Percentiles rank a stretch among this genome's conserved stretches.
phyloP scores from a whole-genome alignment of 768 basidiomycete genomes.

The Punctularia strigosozonata region DNA sequence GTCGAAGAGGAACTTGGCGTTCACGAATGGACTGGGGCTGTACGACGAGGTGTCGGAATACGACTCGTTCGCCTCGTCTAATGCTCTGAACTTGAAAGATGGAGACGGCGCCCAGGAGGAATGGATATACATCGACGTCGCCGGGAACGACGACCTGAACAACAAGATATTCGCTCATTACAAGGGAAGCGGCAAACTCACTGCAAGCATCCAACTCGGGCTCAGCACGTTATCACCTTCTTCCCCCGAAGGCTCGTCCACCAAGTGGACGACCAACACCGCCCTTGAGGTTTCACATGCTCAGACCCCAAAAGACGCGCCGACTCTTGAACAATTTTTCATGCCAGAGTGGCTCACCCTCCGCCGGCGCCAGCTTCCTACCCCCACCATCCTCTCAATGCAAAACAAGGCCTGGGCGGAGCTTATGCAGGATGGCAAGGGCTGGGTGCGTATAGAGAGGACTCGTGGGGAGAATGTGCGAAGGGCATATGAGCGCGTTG shows the following conservation, averaged over 20 bases:
- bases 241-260: constrained; percentile 17
- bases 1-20: constrained; percentile 39
- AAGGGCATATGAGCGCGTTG: constrained; percentile 34
- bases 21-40: constrained; percentile 40
- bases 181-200: constrained; percentile 25
- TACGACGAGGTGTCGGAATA: constrained; percentile 51
- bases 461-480: constrained; percentile 37
- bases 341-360: constrained; percentile 58
- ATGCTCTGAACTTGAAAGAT: constrained; percentile 20
- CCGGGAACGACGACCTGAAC: constrained; percentile 45
- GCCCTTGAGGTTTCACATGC: constrained; percentile 10
- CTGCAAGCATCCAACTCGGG: constrained; percentile 36
- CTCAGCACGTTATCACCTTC: constrained; percentile 44
- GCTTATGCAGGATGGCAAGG: constrained; percentile 40
- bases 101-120: constrained; percentile 13
- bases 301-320: background rate
- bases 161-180: constrained; percentile 29
- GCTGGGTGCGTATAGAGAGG: constrained; percentile 44
- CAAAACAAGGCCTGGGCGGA: constrained; percentile 49
- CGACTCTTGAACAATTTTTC: constrained; percentile 42
- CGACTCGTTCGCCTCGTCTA: constrained; percentile 25
- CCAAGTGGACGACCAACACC: constrained; percentile 29
- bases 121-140: constrained; percentile 56
- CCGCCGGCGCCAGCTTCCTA: constrained; percentile 35
- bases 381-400: constrained; percentile 31